Evolutionary conservation across 768 basidiomycete genomes (phyloP), one percentile per base, ranked within the genome.

Genomic region (Suillus luteus): DNA sequence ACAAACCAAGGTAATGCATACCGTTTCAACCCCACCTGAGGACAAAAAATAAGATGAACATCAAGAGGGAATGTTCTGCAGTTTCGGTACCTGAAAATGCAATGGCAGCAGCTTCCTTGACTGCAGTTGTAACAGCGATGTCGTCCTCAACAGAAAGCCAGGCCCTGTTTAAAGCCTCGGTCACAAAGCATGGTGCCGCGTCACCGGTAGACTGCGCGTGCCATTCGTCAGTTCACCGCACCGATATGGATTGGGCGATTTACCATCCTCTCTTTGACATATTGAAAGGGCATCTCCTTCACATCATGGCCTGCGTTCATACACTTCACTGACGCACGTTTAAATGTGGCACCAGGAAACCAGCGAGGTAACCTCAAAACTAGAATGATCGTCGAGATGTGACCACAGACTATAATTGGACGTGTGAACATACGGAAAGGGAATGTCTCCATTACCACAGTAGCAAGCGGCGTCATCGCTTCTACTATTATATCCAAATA

Each of bases 341-440:
- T 44, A 19, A 44, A 44, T n/a, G 43, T 44, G 19, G 62, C 59
- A 19, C 71, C 69, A 5, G 72, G 72, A 33, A 70, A 66, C 70
- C 72, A 73, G 1, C 64, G 55, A 11, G 72, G 72, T 33, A 73
- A 52, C 19, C 41, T 58, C 27, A 73, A 67, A n/a, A 72, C 73
- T 74, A 12, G 17, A 14, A 38, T 8, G 7, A 8, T 4, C 37
- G 38, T 63, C 33, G 63, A 12, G 35, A 54, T 14, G 9, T 4
- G 12, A 24, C 17, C 9, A 7, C 12, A 2, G 6, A n/a, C 10
- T 9, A 37, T 24, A 4, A 35, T 22, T 27, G 11, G 0, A 22
- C 5, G 14, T 58, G 14, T 1, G 46, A 48, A 64, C 71, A 64
- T 46, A 55, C 72, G 10, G 22, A 73, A 74, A 22, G 72, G 67